Evolutionary conservation across 2,329 filamentous ascomycete genomes (phyloP).

Genomic region (Nothophoma quercina): DNA sequence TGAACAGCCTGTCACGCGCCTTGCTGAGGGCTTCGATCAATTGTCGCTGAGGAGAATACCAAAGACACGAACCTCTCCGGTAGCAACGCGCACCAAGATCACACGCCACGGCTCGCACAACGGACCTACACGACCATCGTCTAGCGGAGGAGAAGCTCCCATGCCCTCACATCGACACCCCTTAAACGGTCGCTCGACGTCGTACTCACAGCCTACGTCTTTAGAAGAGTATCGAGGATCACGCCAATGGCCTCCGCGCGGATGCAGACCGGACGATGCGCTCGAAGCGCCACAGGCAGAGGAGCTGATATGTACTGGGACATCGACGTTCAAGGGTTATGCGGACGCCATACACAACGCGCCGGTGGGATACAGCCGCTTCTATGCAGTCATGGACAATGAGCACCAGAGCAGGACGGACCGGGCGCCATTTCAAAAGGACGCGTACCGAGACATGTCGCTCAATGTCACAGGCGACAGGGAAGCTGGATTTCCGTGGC

Average conservation of each 20-base stretch:
- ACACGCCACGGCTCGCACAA: constrained; percentile 48
- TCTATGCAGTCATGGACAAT: constrained; percentile 51
- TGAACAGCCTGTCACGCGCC: constrained; percentile 31
- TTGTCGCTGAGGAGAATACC: constrained; percentile 36
- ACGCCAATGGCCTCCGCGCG: constrained; percentile 51
- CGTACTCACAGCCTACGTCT: constrained; percentile 47
- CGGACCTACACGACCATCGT: constrained; percentile 39
- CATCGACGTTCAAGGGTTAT: constrained; percentile 52
- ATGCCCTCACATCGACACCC: constrained; percentile 35
- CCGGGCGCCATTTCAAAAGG: constrained; percentile 44
- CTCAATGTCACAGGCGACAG: constrained; percentile 47
- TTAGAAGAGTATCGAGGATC: constrained; percentile 48
- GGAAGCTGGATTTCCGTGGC: constrained; percentile 65
- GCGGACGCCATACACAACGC: constrained; percentile 48
- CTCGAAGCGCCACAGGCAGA: constrained; percentile 45
- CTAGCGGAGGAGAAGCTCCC: constrained; percentile 41
- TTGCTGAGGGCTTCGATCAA: constrained; percentile 35
- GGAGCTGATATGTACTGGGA: constrained; percentile 49
- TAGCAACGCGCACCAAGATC: constrained; percentile 45
- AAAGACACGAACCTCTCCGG: constrained; percentile 45
- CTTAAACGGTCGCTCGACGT: constrained; percentile 41
- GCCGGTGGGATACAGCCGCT: constrained; percentile 47
- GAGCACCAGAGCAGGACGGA: constrained; percentile 50
- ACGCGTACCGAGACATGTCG: constrained; percentile 49
- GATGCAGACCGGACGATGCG: constrained; percentile 44